Conservation (phyloP, 2,329 filamentous ascomycete species). For the Neurospora sp. region DNA sequence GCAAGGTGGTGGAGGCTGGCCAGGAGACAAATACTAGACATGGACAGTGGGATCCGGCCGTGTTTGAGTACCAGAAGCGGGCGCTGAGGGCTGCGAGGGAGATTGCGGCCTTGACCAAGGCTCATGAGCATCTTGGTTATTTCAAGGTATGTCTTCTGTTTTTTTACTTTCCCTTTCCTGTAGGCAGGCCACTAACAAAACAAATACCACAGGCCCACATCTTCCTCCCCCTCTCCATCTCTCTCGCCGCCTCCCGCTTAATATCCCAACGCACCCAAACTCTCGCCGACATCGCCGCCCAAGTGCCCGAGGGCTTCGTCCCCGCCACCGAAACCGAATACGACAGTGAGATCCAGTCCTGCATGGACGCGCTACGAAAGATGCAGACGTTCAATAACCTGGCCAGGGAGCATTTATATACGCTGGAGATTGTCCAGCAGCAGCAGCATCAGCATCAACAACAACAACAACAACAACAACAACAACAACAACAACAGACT, state of each 20-base stretch:
- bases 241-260: slow-evolving; percentile 10
- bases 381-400: slow-evolving; percentile 18
- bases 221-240: slow-evolving; percentile 15
- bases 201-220: slow-evolving; percentile 13
- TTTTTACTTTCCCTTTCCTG: not conserved
- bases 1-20: slow-evolving; percentile 10
- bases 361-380: slow-evolving; percentile 14
- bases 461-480: not conserved
- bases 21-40: not conserved
- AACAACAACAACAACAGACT: not conserved
- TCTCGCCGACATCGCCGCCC: not conserved
- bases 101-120: slow-evolving; percentile 13
- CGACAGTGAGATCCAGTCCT: slow-evolving; percentile 8
- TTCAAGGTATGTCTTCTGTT: slow-evolving; percentile 14
- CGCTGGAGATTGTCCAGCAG: slow-evolving; percentile 6
- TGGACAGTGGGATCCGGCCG: not conserved
- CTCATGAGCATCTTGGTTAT: slow-evolving; percentile 17
- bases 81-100: slow-evolving; percentile 14
- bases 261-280: slow-evolving; percentile 2
- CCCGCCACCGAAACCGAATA: not conserved
- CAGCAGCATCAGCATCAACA: not conserved
- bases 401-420: slow-evolving; percentile 12
- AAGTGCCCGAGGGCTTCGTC: not conserved
- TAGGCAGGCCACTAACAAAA: too few species aligned
- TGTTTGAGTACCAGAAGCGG: slow-evolving; percentile 8